Evolutionary conservation across 345 rosid species (phyloP).

Genomic region (Gossypium herbaceum): DNA sequence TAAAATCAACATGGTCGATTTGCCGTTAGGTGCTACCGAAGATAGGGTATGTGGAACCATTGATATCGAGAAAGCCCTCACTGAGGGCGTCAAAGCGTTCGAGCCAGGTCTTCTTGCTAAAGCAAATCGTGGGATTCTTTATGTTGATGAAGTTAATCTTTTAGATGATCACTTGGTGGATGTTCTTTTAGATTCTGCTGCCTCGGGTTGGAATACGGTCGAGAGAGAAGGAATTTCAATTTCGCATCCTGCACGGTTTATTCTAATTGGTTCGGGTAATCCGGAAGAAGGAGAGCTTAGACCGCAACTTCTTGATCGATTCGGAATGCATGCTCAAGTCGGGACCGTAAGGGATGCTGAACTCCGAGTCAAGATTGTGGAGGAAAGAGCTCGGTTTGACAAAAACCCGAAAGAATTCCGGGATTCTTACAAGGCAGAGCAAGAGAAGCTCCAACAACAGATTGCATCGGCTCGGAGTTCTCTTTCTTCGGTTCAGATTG

Average conservation of each 20-base stretch:
- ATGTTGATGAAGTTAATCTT: conserved; percentile 95
- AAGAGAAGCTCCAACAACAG: conserved; percentile 88
- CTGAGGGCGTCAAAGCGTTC: conserved; percentile 93
- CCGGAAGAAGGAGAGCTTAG: conserved; percentile 93
- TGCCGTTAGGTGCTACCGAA: conserved; percentile 95
- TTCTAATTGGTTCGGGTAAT: conserved; percentile 89
- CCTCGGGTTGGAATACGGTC: conserved; percentile 93
- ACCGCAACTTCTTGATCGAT: conserved; percentile 87
- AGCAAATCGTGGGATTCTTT: conserved; percentile 94
- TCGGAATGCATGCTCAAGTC: conserved; percentile 96
- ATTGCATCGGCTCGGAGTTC: conserved; percentile 57
- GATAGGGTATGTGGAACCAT: conserved; percentile 97
- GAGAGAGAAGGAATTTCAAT: conserved; percentile 95
- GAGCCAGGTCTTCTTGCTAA: conserved; percentile 98
- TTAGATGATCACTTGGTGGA: conserved; percentile 95
- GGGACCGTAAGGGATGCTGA: conserved; percentile 88
- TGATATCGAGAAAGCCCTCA: conserved; percentile 91
- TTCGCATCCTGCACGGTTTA: conserved; percentile 89
- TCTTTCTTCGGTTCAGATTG: conserved; percentile 77
- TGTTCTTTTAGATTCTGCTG: conserved; percentile 91
- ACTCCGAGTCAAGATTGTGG: conserved; percentile 86
- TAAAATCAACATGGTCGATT: conserved; percentile 92
- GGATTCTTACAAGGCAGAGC: conserved; percentile 61
- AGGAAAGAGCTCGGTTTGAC: conserved; percentile 84
- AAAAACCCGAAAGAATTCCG: conserved; percentile 82